Base-by-base conservation (phyloP, 257 asterid genomes). In the Vinca minor region DNA sequence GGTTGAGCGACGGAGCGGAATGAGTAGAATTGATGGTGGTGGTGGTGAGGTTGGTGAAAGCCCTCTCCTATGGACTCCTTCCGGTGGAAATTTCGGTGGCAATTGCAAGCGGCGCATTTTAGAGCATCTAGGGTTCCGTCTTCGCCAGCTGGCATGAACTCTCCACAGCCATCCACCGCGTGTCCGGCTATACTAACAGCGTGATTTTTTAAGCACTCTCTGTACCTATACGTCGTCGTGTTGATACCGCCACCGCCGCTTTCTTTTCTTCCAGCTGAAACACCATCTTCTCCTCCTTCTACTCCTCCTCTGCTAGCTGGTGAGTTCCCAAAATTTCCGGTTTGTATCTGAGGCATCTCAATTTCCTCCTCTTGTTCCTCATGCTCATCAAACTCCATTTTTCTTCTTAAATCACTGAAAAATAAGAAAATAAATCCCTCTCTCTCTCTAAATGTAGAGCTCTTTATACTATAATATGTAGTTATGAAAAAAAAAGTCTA, bases 81-180 rank as follows among this genome's bases (percentile, higher is more conserved):
- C 6, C 94, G 84, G 90, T 88, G 96, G 81, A 87, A 87, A 61
- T 87, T 87, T 4, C 95, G 91, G 83, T 87, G 96, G 83, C 94
- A 88, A 63, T 52, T 65, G 75, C 96, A 88, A 58, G 94, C 94
- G 25, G 95, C 94, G 73, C 96, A 88, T 70, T 55, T 70, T 25
- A 88, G 85, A 4, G 85, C 78, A 21, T 83, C 91, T 20, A 85
- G 75, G 17, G 82, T 78, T 63, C 89, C 95, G 14, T 82, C 95
- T 2, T 76, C 92, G 8, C 92, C 96, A 1, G 88, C 87, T 2
- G 95, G 76, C 74, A 86, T 63, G 75, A 88, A 88, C 71, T 88
- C 96, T 1, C 96, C 82, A 64, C 96, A 88, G 4, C 96, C 96
- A 66, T 88, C 96, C 8, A 80, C 65, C 36, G 96, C 94, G 54